Conservation (phyloP, 192 early-diverging fungal species). For the Umbelopsis sp. region DNA sequence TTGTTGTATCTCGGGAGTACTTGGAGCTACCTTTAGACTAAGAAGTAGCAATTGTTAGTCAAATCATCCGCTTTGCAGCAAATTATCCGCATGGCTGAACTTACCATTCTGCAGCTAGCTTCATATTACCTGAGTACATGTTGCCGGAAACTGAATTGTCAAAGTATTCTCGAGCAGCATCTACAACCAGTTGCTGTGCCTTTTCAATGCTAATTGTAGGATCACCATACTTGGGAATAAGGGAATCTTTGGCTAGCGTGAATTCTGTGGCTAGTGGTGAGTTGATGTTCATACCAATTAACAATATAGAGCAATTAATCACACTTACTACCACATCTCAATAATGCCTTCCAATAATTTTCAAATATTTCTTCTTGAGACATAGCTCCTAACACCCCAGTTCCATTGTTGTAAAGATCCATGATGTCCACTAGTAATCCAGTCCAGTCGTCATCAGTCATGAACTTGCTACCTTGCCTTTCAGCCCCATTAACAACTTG, state of each 20-base stretch:
- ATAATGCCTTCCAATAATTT: constrained; percentile 57
- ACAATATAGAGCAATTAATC: background rate
- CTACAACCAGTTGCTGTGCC: constrained; percentile 65
- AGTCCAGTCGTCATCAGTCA: constrained; percentile 69
- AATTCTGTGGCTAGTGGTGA: constrained; percentile 43
- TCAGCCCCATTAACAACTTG: constrained; percentile 51
- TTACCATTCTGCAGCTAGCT: constrained; percentile 74
- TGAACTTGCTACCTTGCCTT: constrained; percentile 52
- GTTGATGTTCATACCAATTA: background rate
- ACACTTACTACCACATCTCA: constrained; percentile 63
- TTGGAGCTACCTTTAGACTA: constrained; percentile 64
- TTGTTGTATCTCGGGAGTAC: constrained; percentile 49
- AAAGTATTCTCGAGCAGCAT: constrained; percentile 70
- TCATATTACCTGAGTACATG: constrained; percentile 65
- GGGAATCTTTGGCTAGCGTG: constrained; percentile 53
- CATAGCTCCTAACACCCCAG: constrained; percentile 56
- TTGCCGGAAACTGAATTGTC: constrained; percentile 74
- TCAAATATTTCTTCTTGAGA: constrained; percentile 59
- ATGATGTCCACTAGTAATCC: constrained; percentile 66
- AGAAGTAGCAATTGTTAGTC: background rate
- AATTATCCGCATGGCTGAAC: background rate
- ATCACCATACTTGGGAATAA: constrained; percentile 44
- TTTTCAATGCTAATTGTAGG: constrained; percentile 41
- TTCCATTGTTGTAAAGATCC: constrained; percentile 47
- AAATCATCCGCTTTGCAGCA: background rate